phyloP scores from a whole-genome alignment of 345 rosid genomes.

The Triadica sebifera region DNA sequence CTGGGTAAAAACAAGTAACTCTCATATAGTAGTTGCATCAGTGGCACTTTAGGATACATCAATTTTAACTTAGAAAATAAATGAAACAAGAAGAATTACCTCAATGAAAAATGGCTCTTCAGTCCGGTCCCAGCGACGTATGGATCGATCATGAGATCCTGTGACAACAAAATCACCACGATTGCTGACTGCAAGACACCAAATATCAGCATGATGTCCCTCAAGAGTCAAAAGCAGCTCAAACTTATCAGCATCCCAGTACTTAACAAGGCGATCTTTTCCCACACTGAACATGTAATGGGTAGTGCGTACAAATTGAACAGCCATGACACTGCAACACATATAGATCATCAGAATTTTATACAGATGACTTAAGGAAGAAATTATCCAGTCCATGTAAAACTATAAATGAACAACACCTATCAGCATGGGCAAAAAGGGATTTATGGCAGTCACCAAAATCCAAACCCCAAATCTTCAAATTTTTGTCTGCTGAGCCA shows the following conservation, averaged over 20 bases:
- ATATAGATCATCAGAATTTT: constrained; percentile 34
- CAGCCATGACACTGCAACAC: constrained; percentile 81
- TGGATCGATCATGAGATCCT: constrained; percentile 95
- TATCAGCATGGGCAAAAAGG: constrained; percentile 89
- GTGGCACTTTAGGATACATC: neutral
- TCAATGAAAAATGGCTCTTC: constrained; percentile 96
- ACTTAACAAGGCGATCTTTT: constrained; percentile 85
- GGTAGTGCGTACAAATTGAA: constrained; percentile 79
- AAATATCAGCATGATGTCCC: constrained; percentile 92
- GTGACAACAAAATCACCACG: constrained; percentile 95
- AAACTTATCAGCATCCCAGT: constrained; percentile 99
- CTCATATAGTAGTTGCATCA: constrained; percentile 5
- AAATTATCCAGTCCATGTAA: neutral
- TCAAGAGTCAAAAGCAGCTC: constrained; percentile 88
- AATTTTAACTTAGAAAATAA: neutral
- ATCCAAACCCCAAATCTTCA: constrained; percentile 97
- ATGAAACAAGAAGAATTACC: constrained; percentile 37
- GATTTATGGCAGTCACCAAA: constrained; percentile 98
- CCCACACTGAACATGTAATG: constrained; percentile 94
- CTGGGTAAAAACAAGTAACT: neutral
- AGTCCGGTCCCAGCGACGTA: constrained; percentile 97
- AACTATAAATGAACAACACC: constrained; percentile 40
- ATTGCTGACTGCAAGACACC: constrained; percentile 83
- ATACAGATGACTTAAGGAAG: constrained; percentile 1
- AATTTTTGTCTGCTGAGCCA: constrained; percentile 93